These are phyloP conservation scores for Epichloe scottii DNA, from an alignment of 2,329 filamentous ascomycete species.

Conservation along the genomic window DNA sequence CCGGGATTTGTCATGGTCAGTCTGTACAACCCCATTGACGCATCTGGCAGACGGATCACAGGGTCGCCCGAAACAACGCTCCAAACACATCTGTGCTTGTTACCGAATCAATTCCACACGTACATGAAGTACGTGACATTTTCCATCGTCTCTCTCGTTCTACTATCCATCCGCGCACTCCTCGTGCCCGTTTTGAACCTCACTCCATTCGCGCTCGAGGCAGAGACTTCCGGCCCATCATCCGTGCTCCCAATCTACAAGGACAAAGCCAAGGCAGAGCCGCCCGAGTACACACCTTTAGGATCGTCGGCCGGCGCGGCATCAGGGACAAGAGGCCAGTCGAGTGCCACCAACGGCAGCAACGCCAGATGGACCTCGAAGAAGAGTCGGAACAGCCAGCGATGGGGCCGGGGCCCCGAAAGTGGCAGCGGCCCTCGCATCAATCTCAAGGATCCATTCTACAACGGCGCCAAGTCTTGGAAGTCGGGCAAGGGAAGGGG, in stretches of 20 bases:
- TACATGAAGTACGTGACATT: conserved; percentile 68
- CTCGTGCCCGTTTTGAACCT: conserved; percentile 43
- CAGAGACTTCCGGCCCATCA: conserved; percentile 15
- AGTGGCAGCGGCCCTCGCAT: conserved; percentile 35
- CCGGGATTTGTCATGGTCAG: conserved; percentile 84
- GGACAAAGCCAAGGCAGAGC: conserved; percentile 42
- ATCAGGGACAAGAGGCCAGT: conserved; percentile 10
- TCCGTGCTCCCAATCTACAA: conserved; percentile 32
- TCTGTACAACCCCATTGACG: conserved; percentile 81
- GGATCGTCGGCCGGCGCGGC: conserved; percentile 6
- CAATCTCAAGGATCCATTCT: conserved; percentile 31
- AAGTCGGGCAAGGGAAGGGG: conserved; percentile 15
- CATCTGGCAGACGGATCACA: conserved; percentile 34
- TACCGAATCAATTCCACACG: conserved; percentile 77
- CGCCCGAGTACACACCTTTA: conserved; percentile 14
- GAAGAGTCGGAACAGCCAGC: conserved; percentile 15
- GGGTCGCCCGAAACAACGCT: conserved; percentile 44
- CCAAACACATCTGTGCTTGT: conserved; percentile 79
- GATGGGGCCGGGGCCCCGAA: conserved; percentile 33
- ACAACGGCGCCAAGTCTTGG: conserved; percentile 28
- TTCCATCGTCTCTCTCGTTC: conserved; percentile 37
- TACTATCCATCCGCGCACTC: conserved; percentile 41
- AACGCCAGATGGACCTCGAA: conserved; percentile 12
- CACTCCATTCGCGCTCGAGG: conserved; percentile 39
- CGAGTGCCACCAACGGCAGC: conserved; percentile 11